phyloP scores from a whole-genome alignment of 2,329 filamentous ascomycete genomes.

The Phaeophleospora eucalypticola region DNA sequence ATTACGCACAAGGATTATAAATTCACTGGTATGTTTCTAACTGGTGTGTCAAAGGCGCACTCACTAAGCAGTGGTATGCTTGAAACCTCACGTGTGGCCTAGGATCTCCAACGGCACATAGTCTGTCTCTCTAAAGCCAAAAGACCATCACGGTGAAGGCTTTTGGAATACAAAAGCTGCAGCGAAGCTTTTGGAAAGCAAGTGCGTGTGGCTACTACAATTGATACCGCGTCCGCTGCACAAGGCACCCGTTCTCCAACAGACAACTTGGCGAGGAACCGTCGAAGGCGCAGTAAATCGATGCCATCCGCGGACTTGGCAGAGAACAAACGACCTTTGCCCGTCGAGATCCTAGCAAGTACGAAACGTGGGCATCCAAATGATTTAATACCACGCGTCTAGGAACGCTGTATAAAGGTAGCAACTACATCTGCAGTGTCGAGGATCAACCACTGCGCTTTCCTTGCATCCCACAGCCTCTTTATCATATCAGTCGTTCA shows the following conservation, averaged over 20 bases:
- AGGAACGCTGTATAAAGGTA: not conserved
- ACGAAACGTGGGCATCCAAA: not conserved
- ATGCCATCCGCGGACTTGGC: not conserved
- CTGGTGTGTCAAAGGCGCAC: too few species aligned
- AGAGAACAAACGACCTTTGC: not conserved
- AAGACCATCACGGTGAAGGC: not conserved
- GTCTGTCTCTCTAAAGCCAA: not conserved
- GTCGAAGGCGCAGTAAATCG: not conserved
- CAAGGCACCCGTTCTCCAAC: too few species aligned
- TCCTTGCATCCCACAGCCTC: not conserved
- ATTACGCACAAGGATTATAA: not conserved
- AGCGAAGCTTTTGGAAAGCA: too few species aligned
- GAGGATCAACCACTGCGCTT: not conserved
- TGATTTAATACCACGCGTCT: not conserved
- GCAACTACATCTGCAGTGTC: not conserved
- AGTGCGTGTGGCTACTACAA: too few species aligned
- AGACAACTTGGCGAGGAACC: too few species aligned
- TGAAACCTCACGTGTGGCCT: not conserved
- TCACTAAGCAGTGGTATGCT: not conserved
- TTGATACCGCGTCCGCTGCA: too few species aligned
- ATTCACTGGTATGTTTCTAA: too few species aligned
- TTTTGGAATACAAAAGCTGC: too few species aligned
- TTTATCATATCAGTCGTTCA: not conserved
- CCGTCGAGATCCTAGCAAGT: not conserved
- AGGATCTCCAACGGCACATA: not conserved